Evolutionary conservation across 129 eudicot genomes (phyloP).

Genomic region (Centrapalus pauciflorus): DNA sequence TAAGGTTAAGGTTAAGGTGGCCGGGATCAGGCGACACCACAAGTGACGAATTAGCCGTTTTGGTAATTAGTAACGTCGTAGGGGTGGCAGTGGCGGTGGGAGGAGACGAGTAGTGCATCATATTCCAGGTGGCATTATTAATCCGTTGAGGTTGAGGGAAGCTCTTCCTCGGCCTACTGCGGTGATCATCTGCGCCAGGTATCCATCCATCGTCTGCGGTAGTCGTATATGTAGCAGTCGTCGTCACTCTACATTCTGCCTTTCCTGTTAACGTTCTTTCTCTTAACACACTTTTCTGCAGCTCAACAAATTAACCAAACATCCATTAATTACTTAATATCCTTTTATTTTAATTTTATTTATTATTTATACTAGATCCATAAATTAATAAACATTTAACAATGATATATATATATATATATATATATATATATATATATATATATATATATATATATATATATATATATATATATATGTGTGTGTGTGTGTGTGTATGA

Average conservation of each 20-base stretch:
- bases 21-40: constrained; percentile 15
- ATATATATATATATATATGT: neutral
- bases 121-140: constrained; percentile 76
- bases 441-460: neutral
- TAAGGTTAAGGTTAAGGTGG: neutral
- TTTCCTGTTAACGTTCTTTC: constrained; percentile 40
- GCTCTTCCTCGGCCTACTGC: constrained; percentile 30
- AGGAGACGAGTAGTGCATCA: constrained; percentile 27
- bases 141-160: too few relatives aligned
- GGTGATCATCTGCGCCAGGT: constrained; percentile 27
- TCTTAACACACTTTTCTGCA: constrained; percentile 34
- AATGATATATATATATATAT: neutral
- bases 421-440: neutral
- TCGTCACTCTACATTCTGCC: constrained; percentile 27
- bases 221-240: too few relatives aligned
- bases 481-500: too few relatives aligned
- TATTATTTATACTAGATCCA: neutral
- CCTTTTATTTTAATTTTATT: too few relatives aligned
- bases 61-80: neutral
- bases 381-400: neutral
- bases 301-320: neutral
- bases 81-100: constrained; percentile 7
- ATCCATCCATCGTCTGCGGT: constrained; percentile 39
- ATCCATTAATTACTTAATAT: too few relatives aligned
- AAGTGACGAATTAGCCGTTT: constrained; percentile 8